Evolutionary conservation across 2,329 filamentous ascomycete genomes (phyloP), one percentile per base, ranked within the genome.

Genomic region (Pseudopyrenochaeta lycopersici): DNA sequence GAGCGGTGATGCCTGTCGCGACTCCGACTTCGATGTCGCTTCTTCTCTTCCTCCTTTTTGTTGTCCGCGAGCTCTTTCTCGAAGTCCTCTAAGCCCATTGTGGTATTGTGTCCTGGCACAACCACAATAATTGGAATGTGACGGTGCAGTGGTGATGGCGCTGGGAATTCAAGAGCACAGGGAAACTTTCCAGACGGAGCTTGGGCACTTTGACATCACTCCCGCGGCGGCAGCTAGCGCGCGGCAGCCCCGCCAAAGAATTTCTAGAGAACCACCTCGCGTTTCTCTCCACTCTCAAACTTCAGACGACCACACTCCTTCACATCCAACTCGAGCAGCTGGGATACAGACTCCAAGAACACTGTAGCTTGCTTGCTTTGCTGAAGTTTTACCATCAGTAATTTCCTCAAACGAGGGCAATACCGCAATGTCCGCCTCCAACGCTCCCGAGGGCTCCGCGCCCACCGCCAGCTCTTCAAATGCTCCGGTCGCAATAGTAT

Each of bases 401-500:
- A 40, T 17, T 35, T 21, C n/a, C 23, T 32, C 45, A 23, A 30
- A 14, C 31, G 30, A 46, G 18, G 38, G n/a, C 11, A 20, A 54
- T 43, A 45, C n/a, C 17, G 76, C 31, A 49, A 83, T 84, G 76
- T 76, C 81, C 58, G 68, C 75, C 41, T 42, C 68, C n/a, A 54
- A 52, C 41, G 59, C 61, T 42, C 49, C 63, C 32, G 54, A 55
- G 53, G 58, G 56, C 52, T 45, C 63, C 20, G 39, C 49, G 23
- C 46, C 65, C 49, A 21, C 53, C 27, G 39, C 50, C 10, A 47
- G 44, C 36, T 46, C 52, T 33, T 54, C 63, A 3, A 46, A 62
- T 23, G 44, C 63, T 1, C 90, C 92, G 35, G 88, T 91, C 40
- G 86, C 91, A 57, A 88, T 99, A 55, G 92, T 98, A 68, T 97